Percentiles rank a stretch among this genome's conserved stretches.
phyloP scores from a whole-genome alignment of 257 asterid species.

The Misopates orontium region DNA sequence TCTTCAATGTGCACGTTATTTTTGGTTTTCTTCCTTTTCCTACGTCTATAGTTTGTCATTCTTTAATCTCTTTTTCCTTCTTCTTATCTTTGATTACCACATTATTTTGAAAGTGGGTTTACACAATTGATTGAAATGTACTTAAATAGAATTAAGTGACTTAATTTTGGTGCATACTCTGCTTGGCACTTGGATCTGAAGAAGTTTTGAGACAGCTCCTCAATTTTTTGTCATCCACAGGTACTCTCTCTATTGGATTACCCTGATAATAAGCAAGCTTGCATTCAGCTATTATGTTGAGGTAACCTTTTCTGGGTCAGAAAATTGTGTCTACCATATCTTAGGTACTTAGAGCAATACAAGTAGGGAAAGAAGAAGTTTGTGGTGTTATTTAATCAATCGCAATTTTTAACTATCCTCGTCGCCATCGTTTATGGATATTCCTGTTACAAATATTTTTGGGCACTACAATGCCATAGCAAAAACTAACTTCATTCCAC shows the following conservation, averaged over 20 bases:
- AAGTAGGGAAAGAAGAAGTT: conserved; percentile 4
- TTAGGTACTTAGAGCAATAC: conserved; percentile 14
- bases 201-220: conserved; percentile 22
- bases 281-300: conserved; percentile 99
- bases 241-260: conserved; percentile 92
- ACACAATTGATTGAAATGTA: background rate
- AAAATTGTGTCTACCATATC: conserved; percentile 16
- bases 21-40: background rate
- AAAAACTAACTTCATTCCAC: background rate
- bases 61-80: background rate
- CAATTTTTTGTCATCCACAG: conserved; percentile 44
- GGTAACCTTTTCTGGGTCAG: conserved; percentile 44
- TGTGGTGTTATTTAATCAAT: conserved; percentile 5
- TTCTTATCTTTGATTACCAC: conserved; percentile 15
- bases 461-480: background rate
- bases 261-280: conserved; percentile 86
- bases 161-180: background rate
- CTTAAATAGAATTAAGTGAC: conserved; percentile 7
- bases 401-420: conserved; percentile 1
- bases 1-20: background rate
- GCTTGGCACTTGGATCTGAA: conserved; percentile 16
- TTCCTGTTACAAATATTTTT: background rate
- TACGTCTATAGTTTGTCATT: background rate
- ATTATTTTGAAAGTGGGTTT: conserved; percentile 11
- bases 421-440: background rate